Evolutionary conservation across 495 filamentous ascomycete species (phyloP), one percentile per base, ranked within the genome.

Genomic region (Lasiosphaeris hirsuta): DNA sequence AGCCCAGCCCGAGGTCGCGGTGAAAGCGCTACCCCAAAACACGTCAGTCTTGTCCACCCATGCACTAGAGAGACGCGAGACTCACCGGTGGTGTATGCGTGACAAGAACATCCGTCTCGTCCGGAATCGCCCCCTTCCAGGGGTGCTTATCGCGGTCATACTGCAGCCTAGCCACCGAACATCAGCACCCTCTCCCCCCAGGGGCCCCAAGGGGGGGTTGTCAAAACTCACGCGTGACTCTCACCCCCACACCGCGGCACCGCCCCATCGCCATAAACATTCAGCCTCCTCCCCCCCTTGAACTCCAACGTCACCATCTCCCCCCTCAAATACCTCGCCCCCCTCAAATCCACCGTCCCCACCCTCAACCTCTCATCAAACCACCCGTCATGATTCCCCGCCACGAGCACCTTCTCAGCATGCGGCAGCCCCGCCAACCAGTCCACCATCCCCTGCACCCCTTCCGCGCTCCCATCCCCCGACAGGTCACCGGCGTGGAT

Each of bases 401-500:
- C 81, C 57, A 97, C 87, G 38, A 90, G 81, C 47, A 97, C 81
- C 70, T 96, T 96, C 59, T 92, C 78, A 35, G 72, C 70, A 63
- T 96, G 90, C 0, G 87, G 85, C 2, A 92, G 78, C 17, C 74
- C 75, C 23, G 73, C 72, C 4, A 97, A 77, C 92, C 92, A 97
- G 70, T 92, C 83, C 17, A 96, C 70, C 60, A 89, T 84, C 34
- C 75, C 78, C 75, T 92, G 88, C 42, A 97, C 48, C 90, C 86
- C 9, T 77, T 75, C 4, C 80, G 75, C 14, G 81, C n/a, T 87
- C 49, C 93, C 94, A 36, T 77, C 78, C 54, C 89, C 87, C 47
- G 84, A 83, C 57, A 97, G 72, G 69, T 97, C 93, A 8, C 93
- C 93, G 9, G 90, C 89, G 64, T 96, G 93, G 46, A 97, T 89